Conservation (phyloP, 345 rosid genomes). For the Cochlearia excelsa region DNA sequence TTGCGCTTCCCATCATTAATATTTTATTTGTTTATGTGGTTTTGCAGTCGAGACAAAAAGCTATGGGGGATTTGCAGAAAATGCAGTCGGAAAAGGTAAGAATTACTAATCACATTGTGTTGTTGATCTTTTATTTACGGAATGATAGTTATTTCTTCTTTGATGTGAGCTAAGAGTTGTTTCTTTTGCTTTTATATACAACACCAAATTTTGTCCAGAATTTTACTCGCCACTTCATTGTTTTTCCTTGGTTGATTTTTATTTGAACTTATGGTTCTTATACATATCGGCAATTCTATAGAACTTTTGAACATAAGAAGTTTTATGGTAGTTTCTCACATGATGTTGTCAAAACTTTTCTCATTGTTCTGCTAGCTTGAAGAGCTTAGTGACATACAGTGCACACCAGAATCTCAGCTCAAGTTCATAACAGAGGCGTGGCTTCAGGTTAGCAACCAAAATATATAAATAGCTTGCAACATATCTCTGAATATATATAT, state of each 20-base stretch:
- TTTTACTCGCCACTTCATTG: background rate
- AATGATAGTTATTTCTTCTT: slow-evolving; percentile 1
- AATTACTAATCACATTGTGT: background rate
- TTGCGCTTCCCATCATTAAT: background rate
- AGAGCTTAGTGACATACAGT: background rate
- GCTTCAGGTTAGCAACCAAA: slow-evolving; percentile 2
- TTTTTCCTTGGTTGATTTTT: slow-evolving; percentile 13
- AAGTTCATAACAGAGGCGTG: slow-evolving; percentile 12
- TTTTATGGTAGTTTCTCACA: slow-evolving; percentile 16
- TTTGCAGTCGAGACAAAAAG: slow-evolving; percentile 10
- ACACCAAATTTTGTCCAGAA: slow-evolving; percentile 1
- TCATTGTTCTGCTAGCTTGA: slow-evolving; percentile 38
- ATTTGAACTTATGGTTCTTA: slow-evolving; percentile 11
- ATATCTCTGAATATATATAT: no score
- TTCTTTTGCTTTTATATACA: slow-evolving; percentile 6
- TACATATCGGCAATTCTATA: background rate
- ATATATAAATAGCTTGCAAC: no score
- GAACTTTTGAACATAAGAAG: slow-evolving; percentile 12
- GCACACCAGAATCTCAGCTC: slow-evolving; percentile 7
- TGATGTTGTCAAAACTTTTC: slow-evolving; percentile 14
- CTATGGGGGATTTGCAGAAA: background rate
- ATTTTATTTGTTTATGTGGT: background rate
- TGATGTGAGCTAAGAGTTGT: slow-evolving; percentile 16
- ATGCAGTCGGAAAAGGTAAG: slow-evolving; percentile 1
- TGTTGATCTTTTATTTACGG: background rate